phyloP scores from a whole-genome alignment of 2,329 filamentous ascomycete species.

The Aspergillus floridensis region DNA sequence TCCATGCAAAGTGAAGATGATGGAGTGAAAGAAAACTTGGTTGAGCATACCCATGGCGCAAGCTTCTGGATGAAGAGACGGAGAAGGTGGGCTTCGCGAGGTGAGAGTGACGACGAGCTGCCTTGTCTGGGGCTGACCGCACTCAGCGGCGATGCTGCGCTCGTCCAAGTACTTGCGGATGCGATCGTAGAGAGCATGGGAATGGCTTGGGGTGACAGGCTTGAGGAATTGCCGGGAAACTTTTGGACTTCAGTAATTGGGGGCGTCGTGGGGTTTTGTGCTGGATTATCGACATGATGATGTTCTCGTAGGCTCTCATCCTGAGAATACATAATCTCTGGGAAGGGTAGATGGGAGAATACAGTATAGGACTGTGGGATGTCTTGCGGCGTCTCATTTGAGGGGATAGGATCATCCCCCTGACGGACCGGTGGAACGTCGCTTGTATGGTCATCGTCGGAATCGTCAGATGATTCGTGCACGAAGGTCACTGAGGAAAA shows the following conservation, averaged over 20 bases:
- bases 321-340: background rate
- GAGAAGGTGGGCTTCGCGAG: slow-evolving; percentile 34
- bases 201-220: slow-evolving; percentile 10
- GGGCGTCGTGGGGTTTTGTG: background rate
- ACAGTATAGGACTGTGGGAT: background rate
- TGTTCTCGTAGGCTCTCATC: background rate
- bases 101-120: slow-evolving; percentile 17
- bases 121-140: slow-evolving; percentile 13
- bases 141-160: slow-evolving; percentile 12
- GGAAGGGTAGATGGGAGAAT: background rate
- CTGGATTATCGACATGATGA: background rate
- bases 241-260: slow-evolving; percentile 8
- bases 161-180: slow-evolving; percentile 16
- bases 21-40: background rate
- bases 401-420: background rate
- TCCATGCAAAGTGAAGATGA: background rate
- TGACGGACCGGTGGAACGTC: slow-evolving; percentile 1
- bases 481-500: slow-evolving; percentile 26
- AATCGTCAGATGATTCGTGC: slow-evolving; percentile 22
- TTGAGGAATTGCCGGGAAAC: slow-evolving; percentile 9
- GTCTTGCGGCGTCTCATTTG: background rate
- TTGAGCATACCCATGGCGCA: slow-evolving; percentile 31
- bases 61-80: slow-evolving; percentile 36
- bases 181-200: slow-evolving; percentile 14
- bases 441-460: slow-evolving; percentile 6